A percentile compares a stretch with the other conserved stretches of the same genome.
These are phyloP conservation scores for Trapa incisa DNA, from an alignment of 345 rosid genomes.

Conservation along the genomic window DNA sequence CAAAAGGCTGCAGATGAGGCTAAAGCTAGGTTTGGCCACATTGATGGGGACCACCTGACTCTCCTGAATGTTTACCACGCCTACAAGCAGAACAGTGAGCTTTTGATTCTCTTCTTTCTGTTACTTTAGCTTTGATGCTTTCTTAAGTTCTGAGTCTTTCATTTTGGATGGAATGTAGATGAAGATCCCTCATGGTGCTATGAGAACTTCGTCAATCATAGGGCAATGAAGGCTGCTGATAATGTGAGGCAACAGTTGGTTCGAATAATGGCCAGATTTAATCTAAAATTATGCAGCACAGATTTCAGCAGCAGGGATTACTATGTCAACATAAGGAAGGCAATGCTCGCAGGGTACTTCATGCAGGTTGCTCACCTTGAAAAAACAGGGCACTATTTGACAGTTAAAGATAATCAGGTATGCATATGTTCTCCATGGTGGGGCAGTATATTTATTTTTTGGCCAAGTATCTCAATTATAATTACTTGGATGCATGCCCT, in stretches of 20 bases:
- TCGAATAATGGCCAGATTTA: constrained; percentile 78
- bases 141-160: neutral
- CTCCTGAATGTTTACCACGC: constrained; percentile 95
- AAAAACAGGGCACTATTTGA: constrained; percentile 77
- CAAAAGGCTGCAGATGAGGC: constrained; percentile 99
- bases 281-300: constrained; percentile 82
- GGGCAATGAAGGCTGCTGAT: constrained; percentile 80
- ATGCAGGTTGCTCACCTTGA: constrained; percentile 95
- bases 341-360: constrained; percentile 79
- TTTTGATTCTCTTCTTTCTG: neutral
- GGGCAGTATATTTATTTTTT: too few species aligned
- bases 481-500: too few species aligned
- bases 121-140: neutral
- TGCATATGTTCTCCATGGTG: neutral
- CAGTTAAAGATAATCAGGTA: constrained; percentile 90
- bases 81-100: constrained; percentile 82
- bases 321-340: constrained; percentile 83
- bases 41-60: constrained; percentile 97
- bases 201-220: constrained; percentile 79
- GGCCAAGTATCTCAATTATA: neutral
- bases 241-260: constrained; percentile 90
- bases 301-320: constrained; percentile 86
- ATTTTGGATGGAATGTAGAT: constrained; percentile 23
- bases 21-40: constrained; percentile 91
- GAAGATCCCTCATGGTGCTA: constrained; percentile 97